Evolutionary conservation across 805 yeast genomes (phyloP), one percentile per base, ranked within the genome.

Genomic region (Metschnikowia proteae): DNA sequence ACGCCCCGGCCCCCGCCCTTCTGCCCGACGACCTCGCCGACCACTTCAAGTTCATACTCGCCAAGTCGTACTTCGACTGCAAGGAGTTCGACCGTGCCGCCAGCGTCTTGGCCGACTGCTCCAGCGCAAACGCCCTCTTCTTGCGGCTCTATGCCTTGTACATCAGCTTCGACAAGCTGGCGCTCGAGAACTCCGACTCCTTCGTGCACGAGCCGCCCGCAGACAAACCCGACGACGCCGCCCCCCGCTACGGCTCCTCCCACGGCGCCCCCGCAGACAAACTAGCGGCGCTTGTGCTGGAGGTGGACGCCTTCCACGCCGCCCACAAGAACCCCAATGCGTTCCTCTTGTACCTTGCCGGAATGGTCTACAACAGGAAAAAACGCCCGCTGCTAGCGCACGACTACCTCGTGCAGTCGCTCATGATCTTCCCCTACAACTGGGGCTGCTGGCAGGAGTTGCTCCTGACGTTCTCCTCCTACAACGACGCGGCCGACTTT

Each of bases 381-480:
- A 82, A 82, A 43, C 82, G 84, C 54, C 66, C 67, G n/a, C 55
- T 68, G 1, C 63, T 70, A 32, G 97, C 97, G 0, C 82, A 84
- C 49, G 71, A 76, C 25, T 70, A 71, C 39, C 74, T 91, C 30
- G 71, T 82, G 29, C 74, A 74, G 41, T 84, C 97, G 1, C 61
- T 92, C 10, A 70, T 76, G 25, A 44, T 75, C 28, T 89, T 84
- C 57, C 96, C 97, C 0, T 86, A 76, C 64, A 92, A 92, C 64
- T 94, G 99, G 99, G 80, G 91, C 47, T 86, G 94, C 50, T 94
- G 97, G 97, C 75, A 78, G 49, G 97, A 92, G 61, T 71, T 94
- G 35, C 69, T 82, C 9, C 70, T 80, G 3, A 81, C 88, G 46
- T 67, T 88, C 28, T 66, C 79, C 6, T 76, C 81, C 29, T 74